Conservation (phyloP, 108 stramenopile species). For the Nitzschia putrida region DNA sequence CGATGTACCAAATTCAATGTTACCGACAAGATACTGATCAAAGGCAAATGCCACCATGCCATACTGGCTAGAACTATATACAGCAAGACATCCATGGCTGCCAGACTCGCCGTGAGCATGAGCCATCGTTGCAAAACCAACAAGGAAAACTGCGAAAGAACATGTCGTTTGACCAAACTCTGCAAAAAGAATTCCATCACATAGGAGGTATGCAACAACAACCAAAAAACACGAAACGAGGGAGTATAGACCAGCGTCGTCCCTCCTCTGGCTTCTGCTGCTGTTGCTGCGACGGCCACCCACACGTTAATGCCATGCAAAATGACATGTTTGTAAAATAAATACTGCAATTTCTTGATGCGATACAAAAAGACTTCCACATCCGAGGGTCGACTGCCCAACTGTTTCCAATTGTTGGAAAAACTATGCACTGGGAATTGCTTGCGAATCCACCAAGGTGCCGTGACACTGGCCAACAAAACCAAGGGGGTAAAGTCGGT, state of each 20-base stretch:
- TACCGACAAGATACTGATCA: slow-evolving; percentile 36
- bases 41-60: slow-evolving; percentile 7
- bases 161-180: slow-evolving; percentile 70
- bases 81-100: slow-evolving; percentile 25
- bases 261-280: too few relatives aligned
- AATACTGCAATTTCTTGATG: slow-evolving; percentile 85
- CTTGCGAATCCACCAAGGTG: slow-evolving; percentile 66
- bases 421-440: slow-evolving; percentile 81
- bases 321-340: slow-evolving; percentile 86
- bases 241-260: not conserved
- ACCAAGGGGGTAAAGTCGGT: slow-evolving; percentile 5
- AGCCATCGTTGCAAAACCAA: slow-evolving; percentile 55
- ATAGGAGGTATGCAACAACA: slow-evolving; percentile 72
- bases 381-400: not conserved
- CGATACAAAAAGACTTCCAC: slow-evolving; percentile 61
- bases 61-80: not conserved
- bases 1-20: slow-evolving; percentile 52
- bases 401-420: slow-evolving; percentile 60
- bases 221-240: slow-evolving; percentile 74
- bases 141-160: slow-evolving; percentile 54
- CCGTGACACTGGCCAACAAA: slow-evolving; percentile 52
- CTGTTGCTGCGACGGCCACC: slow-evolving; percentile 28
- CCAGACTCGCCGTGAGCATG: slow-evolving; percentile 53
- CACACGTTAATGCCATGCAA: slow-evolving; percentile 81
- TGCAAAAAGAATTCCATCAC: slow-evolving; percentile 90